Evolutionary conservation across 768 basidiomycete species (phyloP).

Genomic region (Termitomyces sp.): DNA sequence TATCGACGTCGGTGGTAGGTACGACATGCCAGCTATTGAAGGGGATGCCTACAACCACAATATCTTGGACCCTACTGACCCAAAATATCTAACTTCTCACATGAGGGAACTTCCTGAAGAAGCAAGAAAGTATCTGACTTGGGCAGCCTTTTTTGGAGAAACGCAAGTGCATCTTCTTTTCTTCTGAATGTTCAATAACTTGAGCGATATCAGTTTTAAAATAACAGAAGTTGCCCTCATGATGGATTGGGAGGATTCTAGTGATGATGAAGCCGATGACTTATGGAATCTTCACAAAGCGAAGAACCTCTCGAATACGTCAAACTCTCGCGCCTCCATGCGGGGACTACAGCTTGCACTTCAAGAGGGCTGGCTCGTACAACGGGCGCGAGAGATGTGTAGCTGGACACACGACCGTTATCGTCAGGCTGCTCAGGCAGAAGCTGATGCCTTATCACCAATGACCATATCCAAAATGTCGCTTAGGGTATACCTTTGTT

Average conservation of each 20-base stretch:
- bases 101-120: conserved; percentile 58
- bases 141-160: conserved; percentile 72
- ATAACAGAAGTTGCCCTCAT: conserved; percentile 67
- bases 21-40: conserved; percentile 53
- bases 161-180: conserved; percentile 36
- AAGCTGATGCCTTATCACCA: conserved; percentile 44
- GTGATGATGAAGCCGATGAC: conserved; percentile 46
- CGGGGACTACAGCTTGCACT: conserved; percentile 63
- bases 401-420: conserved; percentile 73
- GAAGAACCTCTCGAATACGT: conserved; percentile 33
- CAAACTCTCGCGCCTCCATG: conserved; percentile 53
- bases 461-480: conserved; percentile 61
- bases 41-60: conserved; percentile 45
- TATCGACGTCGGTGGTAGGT: conserved; percentile 28
- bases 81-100: conserved; percentile 54
- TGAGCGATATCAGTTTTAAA: conserved; percentile 46
- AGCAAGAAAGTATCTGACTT: conserved; percentile 59
- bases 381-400: conserved; percentile 71
- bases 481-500: conserved; percentile 41
- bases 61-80: conserved; percentile 55
- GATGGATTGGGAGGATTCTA: conserved; percentile 70
- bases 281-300: conserved; percentile 50
- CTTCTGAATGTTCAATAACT: neutral
- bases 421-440: conserved; percentile 64
- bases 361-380: conserved; percentile 69